Evolutionary conservation across 2,329 filamentous ascomycete genomes (phyloP).

Genomic region (Cytospora piceicola): DNA sequence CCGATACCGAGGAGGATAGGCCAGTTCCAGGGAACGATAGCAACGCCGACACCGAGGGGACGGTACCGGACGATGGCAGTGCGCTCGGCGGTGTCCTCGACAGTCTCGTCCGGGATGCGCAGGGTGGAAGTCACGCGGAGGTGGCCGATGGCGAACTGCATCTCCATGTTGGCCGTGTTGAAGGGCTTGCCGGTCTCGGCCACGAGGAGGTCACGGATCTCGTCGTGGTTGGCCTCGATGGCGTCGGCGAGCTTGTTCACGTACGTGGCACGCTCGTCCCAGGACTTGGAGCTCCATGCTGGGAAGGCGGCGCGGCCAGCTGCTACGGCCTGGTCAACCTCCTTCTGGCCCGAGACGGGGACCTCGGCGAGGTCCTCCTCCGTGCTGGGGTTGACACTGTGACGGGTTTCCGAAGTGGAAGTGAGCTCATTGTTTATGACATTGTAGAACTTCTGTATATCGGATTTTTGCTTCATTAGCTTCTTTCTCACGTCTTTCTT

Average conservation of each 20-base stretch:
- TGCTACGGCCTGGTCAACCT: constrained; percentile 52
- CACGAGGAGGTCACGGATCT: constrained; percentile 26
- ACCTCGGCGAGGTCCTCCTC: constrained; percentile 51
- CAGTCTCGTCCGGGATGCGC: constrained; percentile 30
- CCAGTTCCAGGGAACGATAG: constrained; percentile 56
- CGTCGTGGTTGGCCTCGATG: constrained; percentile 29
- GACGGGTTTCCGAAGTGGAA: constrained; percentile 48
- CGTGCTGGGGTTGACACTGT: constrained; percentile 54
- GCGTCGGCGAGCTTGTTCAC: constrained; percentile 26
- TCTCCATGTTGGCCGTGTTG: constrained; percentile 28
- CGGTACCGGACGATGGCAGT: constrained; percentile 24
- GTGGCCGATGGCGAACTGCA: constrained; percentile 24
- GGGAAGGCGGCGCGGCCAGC: constrained; percentile 52
- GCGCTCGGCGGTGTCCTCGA: constrained; percentile 23
- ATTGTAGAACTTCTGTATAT: constrained; percentile 46
- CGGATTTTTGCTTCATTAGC: background rate
- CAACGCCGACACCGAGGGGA: constrained; percentile 48
- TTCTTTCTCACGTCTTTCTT: too few relatives aligned
- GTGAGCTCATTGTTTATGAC: constrained; percentile 53
- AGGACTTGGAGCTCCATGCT: constrained; percentile 41
- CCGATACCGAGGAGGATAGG: constrained; percentile 24
- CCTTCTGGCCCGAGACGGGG: constrained; percentile 49
- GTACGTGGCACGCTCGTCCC: constrained; percentile 27
- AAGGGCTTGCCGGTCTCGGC: constrained; percentile 31
- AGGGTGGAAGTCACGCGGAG: constrained; percentile 25